These are phyloP conservation scores for Moniliophthora roreri DNA, from an alignment of 1,284 basidiomycete genomes.

Conservation along the genomic window DNA sequence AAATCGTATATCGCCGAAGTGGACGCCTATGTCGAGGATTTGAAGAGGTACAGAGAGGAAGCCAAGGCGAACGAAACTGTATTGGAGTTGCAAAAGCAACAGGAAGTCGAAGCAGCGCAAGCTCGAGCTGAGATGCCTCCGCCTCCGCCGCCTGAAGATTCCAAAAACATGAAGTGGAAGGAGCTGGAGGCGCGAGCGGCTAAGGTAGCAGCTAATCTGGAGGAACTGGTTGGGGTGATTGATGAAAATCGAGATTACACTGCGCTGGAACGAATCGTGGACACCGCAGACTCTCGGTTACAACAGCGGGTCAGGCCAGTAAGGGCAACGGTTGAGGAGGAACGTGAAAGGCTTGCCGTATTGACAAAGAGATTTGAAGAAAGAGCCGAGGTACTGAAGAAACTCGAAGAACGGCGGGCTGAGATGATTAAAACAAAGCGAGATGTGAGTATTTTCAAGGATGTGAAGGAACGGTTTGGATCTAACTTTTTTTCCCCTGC, in stretches of 20 bases:
- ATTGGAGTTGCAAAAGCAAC: neutral
- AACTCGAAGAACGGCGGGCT: too few species aligned
- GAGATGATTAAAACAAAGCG: too few species aligned
- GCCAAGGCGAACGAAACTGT: neutral
- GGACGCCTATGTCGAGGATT: constrained; percentile 3
- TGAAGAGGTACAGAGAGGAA: constrained; percentile 3
- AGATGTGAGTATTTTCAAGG: too few species aligned
- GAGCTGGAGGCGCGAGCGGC: constrained; percentile 4
- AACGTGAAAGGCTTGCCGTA: too few species aligned
- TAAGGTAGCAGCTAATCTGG: constrained; percentile 1
- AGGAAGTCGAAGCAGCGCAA: neutral
- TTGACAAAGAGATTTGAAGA: too few species aligned
- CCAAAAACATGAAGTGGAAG: neutral
- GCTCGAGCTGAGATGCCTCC: neutral
- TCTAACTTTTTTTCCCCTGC: too few species aligned
- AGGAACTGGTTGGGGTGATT: neutral
- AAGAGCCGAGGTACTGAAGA: too few species aligned
- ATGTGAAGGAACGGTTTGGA: too few species aligned
- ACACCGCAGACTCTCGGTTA: neutral
- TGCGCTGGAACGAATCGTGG: neutral
- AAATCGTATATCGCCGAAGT: constrained; percentile 6
- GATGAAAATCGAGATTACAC: neutral
- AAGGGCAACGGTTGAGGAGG: too few species aligned
- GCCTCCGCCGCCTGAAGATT: neutral
- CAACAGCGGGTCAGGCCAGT: neutral